Evolutionary conservation across 2,329 filamentous ascomycete genomes (phyloP).

Genomic region (Venturiaceae sp.): DNA sequence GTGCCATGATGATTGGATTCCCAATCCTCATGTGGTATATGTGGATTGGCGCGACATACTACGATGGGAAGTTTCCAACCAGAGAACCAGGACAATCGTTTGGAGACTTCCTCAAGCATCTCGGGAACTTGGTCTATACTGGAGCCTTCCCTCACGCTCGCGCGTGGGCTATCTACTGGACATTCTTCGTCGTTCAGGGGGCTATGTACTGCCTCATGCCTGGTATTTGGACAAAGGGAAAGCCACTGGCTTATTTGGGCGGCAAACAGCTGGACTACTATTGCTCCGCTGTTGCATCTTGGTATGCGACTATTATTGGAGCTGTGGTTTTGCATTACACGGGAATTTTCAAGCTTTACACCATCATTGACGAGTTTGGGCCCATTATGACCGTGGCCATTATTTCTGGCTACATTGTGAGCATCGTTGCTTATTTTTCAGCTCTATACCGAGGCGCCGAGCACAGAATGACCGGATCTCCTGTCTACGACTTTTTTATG

Average conservation of each 20-base stretch:
- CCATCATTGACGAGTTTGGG: slow-evolving; percentile 89
- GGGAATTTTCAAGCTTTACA: slow-evolving; percentile 82
- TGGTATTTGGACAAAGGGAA: slow-evolving; percentile 79
- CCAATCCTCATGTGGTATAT: slow-evolving; percentile 98
- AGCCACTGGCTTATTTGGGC: slow-evolving; percentile 71
- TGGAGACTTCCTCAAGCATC: slow-evolving; percentile 59
- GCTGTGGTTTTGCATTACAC: slow-evolving; percentile 67
- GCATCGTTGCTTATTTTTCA: slow-evolving; percentile 77
- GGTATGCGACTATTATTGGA: slow-evolving; percentile 74
- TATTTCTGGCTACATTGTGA: slow-evolving; percentile 75
- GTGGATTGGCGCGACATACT: slow-evolving; percentile 94
- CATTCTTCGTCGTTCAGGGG: slow-evolving; percentile 77
- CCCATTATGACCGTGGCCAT: slow-evolving; percentile 90
- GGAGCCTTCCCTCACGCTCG: slow-evolving; percentile 73
- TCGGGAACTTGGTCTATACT: slow-evolving; percentile 65
- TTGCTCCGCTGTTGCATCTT: slow-evolving; percentile 80
- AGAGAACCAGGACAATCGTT: slow-evolving; percentile 57
- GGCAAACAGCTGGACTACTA: slow-evolving; percentile 88
- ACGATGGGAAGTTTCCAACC: slow-evolving; percentile 70
- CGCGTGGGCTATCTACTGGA: slow-evolving; percentile 93
- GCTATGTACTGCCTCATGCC: slow-evolving; percentile 77
- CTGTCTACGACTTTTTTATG: slow-evolving; percentile 85
- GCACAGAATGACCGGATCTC: slow-evolving; percentile 83
- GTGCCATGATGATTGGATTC: slow-evolving; percentile 83
- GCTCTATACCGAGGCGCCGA: slow-evolving; percentile 70